A percentile compares a stretch with the other conserved stretches of the same genome.
Evolutionary conservation across 2,329 filamentous ascomycete genomes (phyloP).

Genomic region (Aciculosporium take): DNA sequence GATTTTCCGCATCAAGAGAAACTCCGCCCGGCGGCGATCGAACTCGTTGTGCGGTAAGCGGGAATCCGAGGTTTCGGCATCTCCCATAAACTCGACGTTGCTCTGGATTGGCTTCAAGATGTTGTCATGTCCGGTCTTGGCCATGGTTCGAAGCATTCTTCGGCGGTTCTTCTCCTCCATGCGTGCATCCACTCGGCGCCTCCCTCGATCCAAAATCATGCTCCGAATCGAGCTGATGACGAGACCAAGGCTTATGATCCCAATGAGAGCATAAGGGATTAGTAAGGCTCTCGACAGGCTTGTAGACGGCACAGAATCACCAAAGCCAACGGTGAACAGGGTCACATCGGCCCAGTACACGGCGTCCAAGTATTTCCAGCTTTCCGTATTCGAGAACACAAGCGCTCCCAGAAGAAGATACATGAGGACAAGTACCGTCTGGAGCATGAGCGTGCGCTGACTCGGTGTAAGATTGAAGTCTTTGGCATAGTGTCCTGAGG

Average conservation of each 20-base stretch:
- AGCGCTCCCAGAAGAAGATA: constrained; percentile 68
- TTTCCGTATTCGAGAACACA: constrained; percentile 58
- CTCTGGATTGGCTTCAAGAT: constrained; percentile 35
- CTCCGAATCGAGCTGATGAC: constrained; percentile 68
- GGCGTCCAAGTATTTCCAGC: constrained; percentile 63
- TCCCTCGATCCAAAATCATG: constrained; percentile 44
- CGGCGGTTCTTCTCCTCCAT: constrained; percentile 47
- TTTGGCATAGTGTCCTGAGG: constrained; percentile 53
- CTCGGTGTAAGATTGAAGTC: constrained; percentile 66
- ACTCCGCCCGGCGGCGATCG: constrained; percentile 54
- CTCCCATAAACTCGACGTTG: constrained; percentile 6
- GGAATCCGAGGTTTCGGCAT: constrained; percentile 5
- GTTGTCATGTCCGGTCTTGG: constrained; percentile 28
- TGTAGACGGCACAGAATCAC: constrained; percentile 35
- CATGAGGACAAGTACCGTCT: constrained; percentile 73
- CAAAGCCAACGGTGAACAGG: constrained; percentile 49
- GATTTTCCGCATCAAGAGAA: constrained; percentile 68
- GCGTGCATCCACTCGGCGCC: constrained; percentile 37
- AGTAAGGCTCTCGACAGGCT: constrained; percentile 54
- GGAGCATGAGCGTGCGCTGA: constrained; percentile 78
- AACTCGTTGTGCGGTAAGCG: constrained; percentile 26
- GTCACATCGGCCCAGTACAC: constrained; percentile 69
- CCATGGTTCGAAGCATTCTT: constrained; percentile 29
- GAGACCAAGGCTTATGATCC: constrained; percentile 72
- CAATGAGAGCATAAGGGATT: constrained; percentile 71